Evolutionary conservation across 2,329 filamentous ascomycete species (phyloP).

Genomic region (Trichoderma sp.): DNA sequence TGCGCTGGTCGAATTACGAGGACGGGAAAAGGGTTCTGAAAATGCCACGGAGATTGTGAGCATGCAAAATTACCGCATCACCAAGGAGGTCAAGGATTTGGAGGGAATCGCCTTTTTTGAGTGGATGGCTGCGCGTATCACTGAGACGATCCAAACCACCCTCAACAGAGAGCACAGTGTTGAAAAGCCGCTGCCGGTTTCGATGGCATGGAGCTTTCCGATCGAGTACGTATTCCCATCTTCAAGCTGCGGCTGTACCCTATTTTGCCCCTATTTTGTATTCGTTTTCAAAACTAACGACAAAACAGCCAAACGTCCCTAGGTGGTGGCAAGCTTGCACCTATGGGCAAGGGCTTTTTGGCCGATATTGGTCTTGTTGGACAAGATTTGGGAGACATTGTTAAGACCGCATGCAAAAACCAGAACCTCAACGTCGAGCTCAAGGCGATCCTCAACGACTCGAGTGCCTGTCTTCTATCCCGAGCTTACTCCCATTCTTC

Average conservation of each 20-base stretch:
- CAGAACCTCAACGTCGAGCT: slow-evolving; percentile 57
- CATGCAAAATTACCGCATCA: slow-evolving; percentile 59
- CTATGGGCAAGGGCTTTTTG: slow-evolving; percentile 68
- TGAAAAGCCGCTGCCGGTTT: slow-evolving; percentile 55
- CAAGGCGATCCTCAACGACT: slow-evolving; percentile 66
- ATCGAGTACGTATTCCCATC: slow-evolving; percentile 59
- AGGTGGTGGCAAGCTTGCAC: slow-evolving; percentile 58
- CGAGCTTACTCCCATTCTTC: slow-evolving; percentile 61
- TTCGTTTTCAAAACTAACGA: not conserved
- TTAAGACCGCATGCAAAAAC: slow-evolving; percentile 55
- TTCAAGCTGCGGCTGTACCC: not conserved
- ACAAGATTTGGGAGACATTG: slow-evolving; percentile 60
- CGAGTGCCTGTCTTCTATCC: slow-evolving; percentile 65
- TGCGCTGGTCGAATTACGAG: slow-evolving; percentile 61
- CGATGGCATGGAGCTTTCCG: slow-evolving; percentile 69
- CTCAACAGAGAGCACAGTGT: slow-evolving; percentile 41
- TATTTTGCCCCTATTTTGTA: not conserved
- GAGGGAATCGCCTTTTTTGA: slow-evolving; percentile 64
- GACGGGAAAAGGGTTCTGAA: slow-evolving; percentile 42
- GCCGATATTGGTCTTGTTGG: slow-evolving; percentile 60
- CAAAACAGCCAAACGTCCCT: slow-evolving; percentile 62
- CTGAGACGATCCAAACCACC: slow-evolving; percentile 55
- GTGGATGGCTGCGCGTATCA: slow-evolving; percentile 66
- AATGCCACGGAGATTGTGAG: slow-evolving; percentile 55
- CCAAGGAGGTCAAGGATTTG: slow-evolving; percentile 55